Evolutionary conservation across 345 rosid species (phyloP).

Genomic region (Excoecaria cochinchinensis): DNA sequence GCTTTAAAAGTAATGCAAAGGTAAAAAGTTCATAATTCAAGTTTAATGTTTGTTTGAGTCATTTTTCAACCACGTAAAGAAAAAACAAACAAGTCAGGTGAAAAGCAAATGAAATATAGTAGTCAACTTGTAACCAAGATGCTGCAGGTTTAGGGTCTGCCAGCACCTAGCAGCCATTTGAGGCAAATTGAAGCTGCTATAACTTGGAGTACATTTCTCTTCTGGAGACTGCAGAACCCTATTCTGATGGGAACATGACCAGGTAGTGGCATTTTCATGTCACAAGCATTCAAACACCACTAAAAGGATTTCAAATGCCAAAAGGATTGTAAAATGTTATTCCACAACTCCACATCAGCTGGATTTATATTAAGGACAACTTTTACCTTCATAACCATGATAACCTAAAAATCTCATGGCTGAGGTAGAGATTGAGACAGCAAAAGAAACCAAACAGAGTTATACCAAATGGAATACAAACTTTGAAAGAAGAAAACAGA

Average conservation of each 20-base stretch:
- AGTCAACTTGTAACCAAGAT: neutral
- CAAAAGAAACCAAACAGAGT: too few species aligned
- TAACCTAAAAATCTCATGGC: too few species aligned
- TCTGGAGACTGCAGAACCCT: neutral
- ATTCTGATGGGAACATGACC: neutral
- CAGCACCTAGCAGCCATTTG: neutral
- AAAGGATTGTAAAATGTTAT: neutral
- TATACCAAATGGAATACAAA: too few species aligned
- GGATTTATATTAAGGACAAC: neutral
- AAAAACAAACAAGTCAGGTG: neutral
- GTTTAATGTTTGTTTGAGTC: neutral
- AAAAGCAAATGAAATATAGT: neutral
- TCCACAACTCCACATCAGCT: neutral
- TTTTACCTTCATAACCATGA: too few species aligned
- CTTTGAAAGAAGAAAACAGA: too few species aligned
- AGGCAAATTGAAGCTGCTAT: neutral
- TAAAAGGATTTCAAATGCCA: neutral
- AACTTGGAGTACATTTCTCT: too few species aligned
- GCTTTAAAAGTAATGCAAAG: neutral
- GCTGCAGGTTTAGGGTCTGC: neutral
- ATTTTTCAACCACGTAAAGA: neutral
- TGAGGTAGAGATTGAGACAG: too few species aligned
- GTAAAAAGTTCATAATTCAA: neutral
- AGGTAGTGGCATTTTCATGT: neutral
- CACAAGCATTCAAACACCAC: neutral